Percentiles rank a stretch among this genome's conserved stretches.
phyloP scores from a whole-genome alignment of 2,329 filamentous ascomycete species.

The Cordyceps tenuipes region DNA sequence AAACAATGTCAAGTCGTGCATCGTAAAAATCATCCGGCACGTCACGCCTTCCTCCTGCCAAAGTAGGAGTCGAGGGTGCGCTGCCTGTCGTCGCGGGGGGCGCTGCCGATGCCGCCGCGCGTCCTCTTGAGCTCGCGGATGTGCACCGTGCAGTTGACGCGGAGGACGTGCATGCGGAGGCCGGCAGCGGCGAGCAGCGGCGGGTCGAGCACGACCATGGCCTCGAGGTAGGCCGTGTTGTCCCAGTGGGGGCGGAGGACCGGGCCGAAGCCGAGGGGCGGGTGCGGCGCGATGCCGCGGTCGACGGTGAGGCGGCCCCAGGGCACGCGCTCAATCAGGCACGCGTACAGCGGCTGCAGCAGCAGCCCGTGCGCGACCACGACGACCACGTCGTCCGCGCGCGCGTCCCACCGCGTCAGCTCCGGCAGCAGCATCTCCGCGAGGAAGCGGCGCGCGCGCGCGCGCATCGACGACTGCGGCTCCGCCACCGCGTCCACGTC shows the following conservation, averaged over 20 bases:
- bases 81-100: constrained; percentile 66
- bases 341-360: constrained; percentile 55
- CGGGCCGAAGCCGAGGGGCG: background rate
- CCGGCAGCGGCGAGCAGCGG: background rate
- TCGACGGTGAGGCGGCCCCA: constrained; percentile 26
- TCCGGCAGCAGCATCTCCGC: constrained; percentile 47
- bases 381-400: constrained; percentile 40
- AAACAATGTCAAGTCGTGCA: background rate
- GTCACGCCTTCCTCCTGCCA: constrained; percentile 18
- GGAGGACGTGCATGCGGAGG: constrained; percentile 36
- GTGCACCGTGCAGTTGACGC: constrained; percentile 64
- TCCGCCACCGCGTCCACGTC: constrained; percentile 48
- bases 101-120: constrained; percentile 72
- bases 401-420: background rate
- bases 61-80: constrained; percentile 73
- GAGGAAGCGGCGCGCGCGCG: constrained; percentile 59
- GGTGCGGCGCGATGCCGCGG: background rate
- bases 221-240: constrained; percentile 44
- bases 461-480: constrained; percentile 56
- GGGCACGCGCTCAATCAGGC: constrained; percentile 39
- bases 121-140: constrained; percentile 69
- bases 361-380: constrained; percentile 81
- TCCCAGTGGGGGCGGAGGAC: constrained; percentile 34
- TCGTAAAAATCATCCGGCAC: constrained; percentile 9
- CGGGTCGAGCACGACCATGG: constrained; percentile 15